Conservation (phyloP, 345 rosid genomes). For the Dovyalis caffra region DNA sequence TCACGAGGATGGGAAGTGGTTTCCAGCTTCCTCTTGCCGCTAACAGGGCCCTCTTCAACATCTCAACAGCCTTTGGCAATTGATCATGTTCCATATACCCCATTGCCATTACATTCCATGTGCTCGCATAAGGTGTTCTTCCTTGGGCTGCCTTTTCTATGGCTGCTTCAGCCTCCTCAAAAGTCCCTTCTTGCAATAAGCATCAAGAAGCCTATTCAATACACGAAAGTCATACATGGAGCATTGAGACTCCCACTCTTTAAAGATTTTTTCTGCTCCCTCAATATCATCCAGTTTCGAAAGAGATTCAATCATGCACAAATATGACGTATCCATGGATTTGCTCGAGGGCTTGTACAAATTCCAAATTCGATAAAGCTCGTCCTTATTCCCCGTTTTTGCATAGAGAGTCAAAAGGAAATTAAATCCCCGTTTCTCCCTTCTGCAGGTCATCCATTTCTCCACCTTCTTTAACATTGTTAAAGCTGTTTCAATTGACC, state of each 20-base stretch:
- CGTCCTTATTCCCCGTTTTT: constrained; percentile 16
- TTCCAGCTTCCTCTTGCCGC: constrained; percentile 15
- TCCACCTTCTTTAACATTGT: constrained; percentile 26
- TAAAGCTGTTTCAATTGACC: constrained; percentile 20
- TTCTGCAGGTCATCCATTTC: background rate
- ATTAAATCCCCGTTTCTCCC: background rate
- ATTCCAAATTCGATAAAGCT: constrained; percentile 33
- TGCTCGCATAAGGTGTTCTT: constrained; percentile 18
- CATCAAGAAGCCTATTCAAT: constrained; percentile 20
- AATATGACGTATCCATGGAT: background rate
- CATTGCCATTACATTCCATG: constrained; percentile 22
- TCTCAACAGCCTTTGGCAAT: constrained; percentile 31
- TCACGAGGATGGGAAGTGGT: constrained; percentile 6
- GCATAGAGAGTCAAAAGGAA: constrained; percentile 24
- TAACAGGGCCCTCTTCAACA: constrained; percentile 31
- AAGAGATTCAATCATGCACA: constrained; percentile 21
- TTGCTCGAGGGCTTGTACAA: constrained; percentile 6
- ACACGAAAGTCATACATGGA: constrained; percentile 18
- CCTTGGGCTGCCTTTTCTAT: constrained; percentile 17
- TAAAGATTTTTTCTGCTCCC: constrained; percentile 35
- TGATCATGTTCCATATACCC: constrained; percentile 19
- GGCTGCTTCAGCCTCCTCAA: constrained; percentile 28
- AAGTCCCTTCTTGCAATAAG: constrained; percentile 28
- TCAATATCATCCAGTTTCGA: constrained; percentile 28
- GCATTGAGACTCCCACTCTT: constrained; percentile 29